These are phyloP conservation scores for Lepidium africanum DNA, from an alignment of 345 rosid genomes.

Conservation along the genomic window DNA sequence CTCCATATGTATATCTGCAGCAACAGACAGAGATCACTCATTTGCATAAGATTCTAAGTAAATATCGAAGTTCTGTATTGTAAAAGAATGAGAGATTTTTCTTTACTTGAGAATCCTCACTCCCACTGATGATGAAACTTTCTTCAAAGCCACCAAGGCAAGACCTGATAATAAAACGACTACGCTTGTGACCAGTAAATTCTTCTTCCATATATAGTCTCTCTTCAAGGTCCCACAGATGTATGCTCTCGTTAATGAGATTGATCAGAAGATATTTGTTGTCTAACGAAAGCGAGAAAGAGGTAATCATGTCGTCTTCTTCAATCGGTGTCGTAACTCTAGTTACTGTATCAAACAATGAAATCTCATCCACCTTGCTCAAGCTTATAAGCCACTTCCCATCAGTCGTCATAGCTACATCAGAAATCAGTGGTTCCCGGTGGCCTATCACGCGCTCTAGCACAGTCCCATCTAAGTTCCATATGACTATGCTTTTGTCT, in stretches of 20 bases:
- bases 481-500: slow-evolving; percentile 41
- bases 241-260: slow-evolving; percentile 44
- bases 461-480: slow-evolving; percentile 51
- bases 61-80: background rate
- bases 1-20: slow-evolving; percentile 55
- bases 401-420: slow-evolving; percentile 49
- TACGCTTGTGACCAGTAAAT: slow-evolving; percentile 38
- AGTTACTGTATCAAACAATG: slow-evolving; percentile 40
- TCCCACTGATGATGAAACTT: slow-evolving; percentile 52
- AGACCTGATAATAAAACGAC: slow-evolving; percentile 43
- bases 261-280: slow-evolving; percentile 36
- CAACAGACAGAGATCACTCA: background rate
- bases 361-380: slow-evolving; percentile 25
- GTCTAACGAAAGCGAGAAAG: slow-evolving; percentile 50
- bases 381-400: slow-evolving; percentile 45
- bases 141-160: slow-evolving; percentile 57
- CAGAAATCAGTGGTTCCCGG: slow-evolving; percentile 33
- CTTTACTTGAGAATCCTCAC: slow-evolving; percentile 55
- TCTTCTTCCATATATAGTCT: slow-evolving; percentile 8
- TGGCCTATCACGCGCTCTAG: slow-evolving; percentile 39
- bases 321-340: slow-evolving; percentile 32
- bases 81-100: background rate
- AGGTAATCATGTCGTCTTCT: slow-evolving; percentile 39
- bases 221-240: slow-evolving; percentile 36
- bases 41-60: background rate